Evolutionary conservation across 2,329 filamentous ascomycete species (phyloP).

Genomic region (Rugonectria rugulosa): DNA sequence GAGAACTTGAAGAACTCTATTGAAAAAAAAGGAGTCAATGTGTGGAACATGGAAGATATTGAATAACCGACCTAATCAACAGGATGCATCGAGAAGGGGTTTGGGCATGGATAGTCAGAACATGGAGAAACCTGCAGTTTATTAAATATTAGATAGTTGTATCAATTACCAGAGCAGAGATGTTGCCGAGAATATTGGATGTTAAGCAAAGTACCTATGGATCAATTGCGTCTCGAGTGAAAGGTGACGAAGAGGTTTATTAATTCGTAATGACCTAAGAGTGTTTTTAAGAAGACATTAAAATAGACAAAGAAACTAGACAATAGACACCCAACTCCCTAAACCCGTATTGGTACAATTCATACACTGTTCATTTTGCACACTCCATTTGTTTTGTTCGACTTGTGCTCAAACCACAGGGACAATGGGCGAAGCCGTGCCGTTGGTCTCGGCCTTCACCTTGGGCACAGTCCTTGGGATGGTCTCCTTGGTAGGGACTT

Average conservation of each 20-base stretch:
- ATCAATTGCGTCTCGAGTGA: not conserved
- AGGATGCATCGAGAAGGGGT: slow-evolving; percentile 12
- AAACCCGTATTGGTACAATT: slow-evolving; percentile 5
- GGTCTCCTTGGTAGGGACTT: slow-evolving; percentile 1
- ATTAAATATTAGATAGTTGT: slow-evolving; percentile 41
- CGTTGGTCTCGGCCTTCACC: slow-evolving; percentile 6
- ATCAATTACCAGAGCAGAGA: slow-evolving; percentile 29
- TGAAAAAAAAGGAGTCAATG: slow-evolving; percentile 57
- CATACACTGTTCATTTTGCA: slow-evolving; percentile 3
- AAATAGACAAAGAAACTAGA: not conserved
- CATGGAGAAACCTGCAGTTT: slow-evolving; percentile 37
- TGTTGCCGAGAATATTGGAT: slow-evolving; percentile 2
- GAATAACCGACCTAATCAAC: slow-evolving; percentile 44
- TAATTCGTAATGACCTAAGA: not conserved
- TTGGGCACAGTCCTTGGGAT: slow-evolving; percentile 2
- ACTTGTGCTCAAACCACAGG: not conserved
- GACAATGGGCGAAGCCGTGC: slow-evolving; percentile 1
- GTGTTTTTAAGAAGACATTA: not conserved
- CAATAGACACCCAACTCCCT: slow-evolving; percentile 12
- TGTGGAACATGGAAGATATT: slow-evolving; percentile 59
- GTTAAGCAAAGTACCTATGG: not conserved
- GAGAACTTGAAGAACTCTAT: slow-evolving; percentile 59
- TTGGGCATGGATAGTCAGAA: slow-evolving; percentile 18
- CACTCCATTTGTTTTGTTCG: not conserved
- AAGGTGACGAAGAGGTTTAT: slow-evolving; percentile 2